phyloP scores from a whole-genome alignment of 2,329 filamentous ascomycete species.

The Botrytis elliptica region DNA sequence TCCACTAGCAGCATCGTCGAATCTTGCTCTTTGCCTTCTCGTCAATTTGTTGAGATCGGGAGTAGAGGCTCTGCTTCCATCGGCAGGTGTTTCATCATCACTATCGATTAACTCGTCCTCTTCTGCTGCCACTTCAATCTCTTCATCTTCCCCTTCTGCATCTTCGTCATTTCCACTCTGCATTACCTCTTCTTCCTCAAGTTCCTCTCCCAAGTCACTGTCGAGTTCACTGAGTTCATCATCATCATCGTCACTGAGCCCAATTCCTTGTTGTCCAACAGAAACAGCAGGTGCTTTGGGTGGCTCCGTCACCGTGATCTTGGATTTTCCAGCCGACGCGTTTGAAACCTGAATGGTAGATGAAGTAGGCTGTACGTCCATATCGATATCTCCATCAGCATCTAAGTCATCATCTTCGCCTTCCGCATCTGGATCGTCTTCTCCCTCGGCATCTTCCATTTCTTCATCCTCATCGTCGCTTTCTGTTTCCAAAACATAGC shows the following conservation, averaged over 20 bases:
- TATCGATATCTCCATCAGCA: conserved; percentile 45
- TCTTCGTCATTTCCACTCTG: conserved; percentile 41
- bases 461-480: conserved; percentile 42
- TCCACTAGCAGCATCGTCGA: conserved; percentile 50
- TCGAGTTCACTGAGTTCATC: conserved; percentile 41
- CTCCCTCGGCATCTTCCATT: conserved; percentile 44
- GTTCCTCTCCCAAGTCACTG: conserved; percentile 44
- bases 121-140: conserved; percentile 43
- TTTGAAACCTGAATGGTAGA: conserved; percentile 38
- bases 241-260: conserved; percentile 40
- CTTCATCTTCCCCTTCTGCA: conserved; percentile 49
- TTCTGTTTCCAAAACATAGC: conserved; percentile 49
- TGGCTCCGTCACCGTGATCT: conserved; percentile 33
- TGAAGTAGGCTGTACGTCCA: conserved; percentile 37
- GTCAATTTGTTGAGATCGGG: conserved; percentile 67
- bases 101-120: conserved; percentile 38
- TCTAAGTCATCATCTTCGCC: conserved; percentile 46
- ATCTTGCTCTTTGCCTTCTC: conserved; percentile 62
- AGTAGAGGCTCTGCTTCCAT: conserved; percentile 54
- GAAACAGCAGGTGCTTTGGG: conserved; percentile 29
- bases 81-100: conserved; percentile 44
- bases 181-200: conserved; percentile 50
- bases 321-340: conserved; percentile 31
- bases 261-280: conserved; percentile 38
- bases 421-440: conserved; percentile 40